These are phyloP conservation scores for Colletotrichum echinochloae DNA, from an alignment of 2,329 filamentous ascomycete genomes.

Conservation along the genomic window DNA sequence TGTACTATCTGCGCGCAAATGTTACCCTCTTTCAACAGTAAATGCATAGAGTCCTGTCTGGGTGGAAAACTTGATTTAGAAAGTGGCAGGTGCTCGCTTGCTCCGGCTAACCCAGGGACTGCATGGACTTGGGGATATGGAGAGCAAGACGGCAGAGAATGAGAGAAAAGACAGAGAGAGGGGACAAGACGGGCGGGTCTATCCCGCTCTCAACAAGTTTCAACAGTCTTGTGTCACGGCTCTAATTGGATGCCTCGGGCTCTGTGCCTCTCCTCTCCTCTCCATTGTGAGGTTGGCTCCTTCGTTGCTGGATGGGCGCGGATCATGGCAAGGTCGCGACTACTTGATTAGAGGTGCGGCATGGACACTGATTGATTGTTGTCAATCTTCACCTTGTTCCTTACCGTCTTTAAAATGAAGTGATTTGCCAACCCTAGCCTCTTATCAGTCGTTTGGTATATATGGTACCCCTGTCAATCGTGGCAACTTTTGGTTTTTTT, in stretches of 20 bases:
- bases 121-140: constrained; percentile 13
- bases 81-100: constrained; percentile 4
- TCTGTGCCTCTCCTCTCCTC: background rate
- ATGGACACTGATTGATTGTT: background rate
- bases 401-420: constrained; percentile 28
- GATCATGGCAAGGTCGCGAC: background rate
- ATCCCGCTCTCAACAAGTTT: constrained; percentile 36
- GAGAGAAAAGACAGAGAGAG: background rate
- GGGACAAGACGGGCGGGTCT: constrained; percentile 7
- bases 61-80: constrained; percentile 12
- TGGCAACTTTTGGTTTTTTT: background rate
- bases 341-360: background rate
- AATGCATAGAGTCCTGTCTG: constrained; percentile 21
- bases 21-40: background rate
- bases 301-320: background rate
- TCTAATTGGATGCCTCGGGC: constrained; percentile 30
- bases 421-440: constrained; percentile 35
- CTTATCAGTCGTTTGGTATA: constrained; percentile 29
- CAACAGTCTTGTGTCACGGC: constrained; percentile 23
- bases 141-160: background rate
- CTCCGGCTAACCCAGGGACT: background rate
- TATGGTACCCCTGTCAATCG: constrained; percentile 21
- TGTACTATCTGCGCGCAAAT: background rate
- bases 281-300: background rate
- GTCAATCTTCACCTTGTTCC: constrained; percentile 36